Evolutionary conservation across 2,329 filamentous ascomycete species (phyloP), one percentile per base, ranked within the genome.

Genomic region (Fusarium sambucinum): DNA sequence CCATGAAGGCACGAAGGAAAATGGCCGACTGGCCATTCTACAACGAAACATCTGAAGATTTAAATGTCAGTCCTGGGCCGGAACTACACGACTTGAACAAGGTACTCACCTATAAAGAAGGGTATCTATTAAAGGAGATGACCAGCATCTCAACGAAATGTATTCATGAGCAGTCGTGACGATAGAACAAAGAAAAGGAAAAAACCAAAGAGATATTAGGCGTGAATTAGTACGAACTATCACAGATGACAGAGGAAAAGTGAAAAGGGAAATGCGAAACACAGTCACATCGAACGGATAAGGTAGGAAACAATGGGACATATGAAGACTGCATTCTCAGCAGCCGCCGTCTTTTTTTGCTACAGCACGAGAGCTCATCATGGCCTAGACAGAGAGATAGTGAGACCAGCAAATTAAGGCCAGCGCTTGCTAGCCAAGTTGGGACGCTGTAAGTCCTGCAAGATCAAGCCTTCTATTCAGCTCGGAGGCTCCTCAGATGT

Each of bases 1-100:
- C 72, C 75, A 77, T 71, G 77, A 58, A 58, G 79, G 70, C 62
- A 68, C 53, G 62, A 72, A 68, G 52, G 59, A 55, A 58, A 63
- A 68, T 60, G 79, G 76, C 78, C 74, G 75, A 62, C 63, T 70
- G 74, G 80, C 80, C 82, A 84, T 83, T 76, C 78, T 83, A 78
- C 75, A 72, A 70, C 74, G 73, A 74, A 76, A 78, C 79, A 82
- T 84, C 81, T 82, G 59, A 44, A 27, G 12, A 33, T n/a, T 5
- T 14, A 40, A 50, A 21, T 11, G 25, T 66, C 23, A 68, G 63
- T 40, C 38, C 54, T 46, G 51, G 45, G 44, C 42, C 8, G 30
- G 33, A n/a, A 19, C 37, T 30, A 10, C 35, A 44, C 23, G 21
- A 9, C 27, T 37, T 48, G n/a, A 37, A 19, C 13, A 44, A 38